Base-by-base conservation (phyloP, 164 flowering plant species). In the Vitis rotundifolia region DNA sequence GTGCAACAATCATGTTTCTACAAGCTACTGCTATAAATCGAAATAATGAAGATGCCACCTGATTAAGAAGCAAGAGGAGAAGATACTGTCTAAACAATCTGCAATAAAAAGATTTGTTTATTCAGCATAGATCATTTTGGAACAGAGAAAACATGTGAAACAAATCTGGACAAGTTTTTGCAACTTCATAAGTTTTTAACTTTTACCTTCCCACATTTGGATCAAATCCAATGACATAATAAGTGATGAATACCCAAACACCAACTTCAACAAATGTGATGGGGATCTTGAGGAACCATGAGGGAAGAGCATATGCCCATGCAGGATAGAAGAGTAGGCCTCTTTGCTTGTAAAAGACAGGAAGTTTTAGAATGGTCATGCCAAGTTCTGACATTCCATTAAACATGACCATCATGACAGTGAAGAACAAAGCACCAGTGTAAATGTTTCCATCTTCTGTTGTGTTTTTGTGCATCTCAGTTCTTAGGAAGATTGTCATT, bases 241-340 rank as follows among this genome's bases (percentile, higher is more conserved):
- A 89, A 2, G 91, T 82, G 8, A 82, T 57, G 68, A 76, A 13
- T 7, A 85, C 82, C 86, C 87, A 85, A 37, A 91, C 50, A 8
- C 69, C 74, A 28, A 83, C 80, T 67, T 91, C 97, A 4, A 89
- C 1, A 37, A 85, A 53, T 9, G 88, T 65, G 8, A 88, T 58
- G 1, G 97, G 97, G 18, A 89, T 80, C 74, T 82, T 83, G 65
- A 82, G 73, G 37, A 91, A 73, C 85, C 83, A 89, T 52, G 81
- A 71, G 11, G 96, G 86, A 22, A 91, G 76, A 6, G 89, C 73
- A 67, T 76, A 87, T 15, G 85, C 82, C 94, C 94, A 89, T 50
- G 89, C 67, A 49, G 88, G 88, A 64, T 58, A 80, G 66, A 85
- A 83, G 1, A 76, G 69, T 9, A 85, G 73, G 61, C 79, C 80